Conservation (phyloP, 495 filamentous ascomycete genomes). For the Trichodelitschia bisporula region DNA sequence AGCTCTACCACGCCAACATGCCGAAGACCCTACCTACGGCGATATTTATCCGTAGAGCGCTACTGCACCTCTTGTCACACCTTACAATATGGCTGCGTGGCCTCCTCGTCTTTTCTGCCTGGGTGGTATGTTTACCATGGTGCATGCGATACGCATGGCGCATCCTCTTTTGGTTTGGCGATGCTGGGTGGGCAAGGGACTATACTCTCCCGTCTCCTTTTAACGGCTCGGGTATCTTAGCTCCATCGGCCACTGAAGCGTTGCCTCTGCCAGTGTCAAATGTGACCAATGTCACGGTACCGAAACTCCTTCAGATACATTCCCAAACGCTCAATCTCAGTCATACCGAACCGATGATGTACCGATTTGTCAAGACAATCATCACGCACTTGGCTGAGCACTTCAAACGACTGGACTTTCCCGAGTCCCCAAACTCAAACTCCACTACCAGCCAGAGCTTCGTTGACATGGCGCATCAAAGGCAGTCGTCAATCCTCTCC, state of each 20-base stretch:
- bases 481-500: constrained; percentile 32
- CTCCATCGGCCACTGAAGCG: too few relatives aligned
- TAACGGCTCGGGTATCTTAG: neutral
- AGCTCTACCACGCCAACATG: constrained; percentile 88
- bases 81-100: constrained; percentile 54
- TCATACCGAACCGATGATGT: constrained; percentile 21
- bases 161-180: constrained; percentile 80
- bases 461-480: neutral
- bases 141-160: constrained; percentile 80
- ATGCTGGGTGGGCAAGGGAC: constrained; percentile 52
- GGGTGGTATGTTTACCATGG: constrained; percentile 74
- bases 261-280: too few relatives aligned
- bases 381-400: neutral
- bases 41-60: constrained; percentile 52
- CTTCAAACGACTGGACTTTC: neutral
- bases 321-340: constrained; percentile 11
- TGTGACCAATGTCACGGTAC: neutral
- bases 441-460: constrained; percentile 1
- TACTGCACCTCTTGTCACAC: constrained; percentile 42
- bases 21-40: constrained; percentile 52
- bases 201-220: neutral
- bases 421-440: neutral
- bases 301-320: neutral
- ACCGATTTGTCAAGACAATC: neutral
- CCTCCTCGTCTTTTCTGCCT: constrained; percentile 59